A percentile compares a stretch with the other conserved stretches of the same genome.
Evolutionary conservation across 768 basidiomycete species (phyloP).

Genomic region (Russula sp.): DNA sequence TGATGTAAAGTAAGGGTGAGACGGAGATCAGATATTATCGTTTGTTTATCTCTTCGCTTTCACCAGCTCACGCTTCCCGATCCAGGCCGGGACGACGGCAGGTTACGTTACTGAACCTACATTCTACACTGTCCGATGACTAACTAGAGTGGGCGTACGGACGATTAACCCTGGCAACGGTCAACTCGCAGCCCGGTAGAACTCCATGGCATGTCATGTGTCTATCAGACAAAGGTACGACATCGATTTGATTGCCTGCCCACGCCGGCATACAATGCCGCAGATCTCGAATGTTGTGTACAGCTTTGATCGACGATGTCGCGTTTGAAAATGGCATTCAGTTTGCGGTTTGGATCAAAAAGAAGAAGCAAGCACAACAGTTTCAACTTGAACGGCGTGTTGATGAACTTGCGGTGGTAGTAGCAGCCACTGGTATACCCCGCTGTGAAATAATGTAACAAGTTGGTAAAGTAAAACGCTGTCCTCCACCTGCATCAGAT

Average conservation of each 20-base stretch:
- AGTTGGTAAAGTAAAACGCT: neutral
- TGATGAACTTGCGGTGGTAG: neutral
- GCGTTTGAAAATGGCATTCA: neutral
- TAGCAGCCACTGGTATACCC: neutral
- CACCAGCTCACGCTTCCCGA: neutral
- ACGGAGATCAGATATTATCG: neutral
- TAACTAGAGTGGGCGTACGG: neutral
- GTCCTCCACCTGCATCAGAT: too few relatives aligned
- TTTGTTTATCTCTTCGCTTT: neutral
- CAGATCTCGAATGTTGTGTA: neutral
- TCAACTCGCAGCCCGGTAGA: neutral
- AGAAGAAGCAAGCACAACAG: neutral
- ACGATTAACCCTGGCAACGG: neutral
- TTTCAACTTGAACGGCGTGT: neutral
- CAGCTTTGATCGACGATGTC: conserved; percentile 4
- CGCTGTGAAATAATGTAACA: neutral
- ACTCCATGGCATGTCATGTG: neutral
- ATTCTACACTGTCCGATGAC: neutral
- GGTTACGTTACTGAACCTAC: too few relatives aligned
- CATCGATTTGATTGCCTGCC: neutral
- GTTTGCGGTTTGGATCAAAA: neutral
- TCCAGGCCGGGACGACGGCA: neutral
- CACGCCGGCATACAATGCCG: neutral
- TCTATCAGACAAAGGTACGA: neutral
- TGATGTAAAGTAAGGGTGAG: neutral